Percentiles rank a stretch among this genome's conserved stretches.
Conservation (phyloP, 805 yeast species). For the Hyphopichia homilentoma region DNA sequence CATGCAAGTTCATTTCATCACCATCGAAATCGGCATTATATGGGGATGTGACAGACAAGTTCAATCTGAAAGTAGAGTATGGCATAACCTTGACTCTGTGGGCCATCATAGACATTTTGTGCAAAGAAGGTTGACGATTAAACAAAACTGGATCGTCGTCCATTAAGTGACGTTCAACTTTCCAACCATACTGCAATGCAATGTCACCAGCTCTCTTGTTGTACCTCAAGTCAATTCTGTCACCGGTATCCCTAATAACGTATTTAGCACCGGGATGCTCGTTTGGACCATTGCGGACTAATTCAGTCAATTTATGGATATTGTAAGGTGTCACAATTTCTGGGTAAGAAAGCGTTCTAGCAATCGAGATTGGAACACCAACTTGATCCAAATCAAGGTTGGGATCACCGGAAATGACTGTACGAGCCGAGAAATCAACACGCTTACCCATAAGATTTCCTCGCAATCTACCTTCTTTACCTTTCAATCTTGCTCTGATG, state of each 20-base stretch:
- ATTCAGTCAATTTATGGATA: constrained; percentile 87
- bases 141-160: constrained; percentile 97
- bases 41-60: constrained; percentile 97
- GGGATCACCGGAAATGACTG: constrained; percentile 99
- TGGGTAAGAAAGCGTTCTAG: constrained; percentile 92
- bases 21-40: constrained; percentile 99
- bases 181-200: constrained; percentile 98
- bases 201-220: constrained; percentile 98
- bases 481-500: constrained; percentile 98
- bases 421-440: constrained; percentile 98
- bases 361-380: constrained; percentile 97
- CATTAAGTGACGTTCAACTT: constrained; percentile 96
- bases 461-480: constrained; percentile 98
- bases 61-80: constrained; percentile 93
- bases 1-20: constrained; percentile 99
- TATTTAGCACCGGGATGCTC: constrained; percentile 99
- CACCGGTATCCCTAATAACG: constrained; percentile 97
- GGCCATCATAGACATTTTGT: constrained; percentile 99
- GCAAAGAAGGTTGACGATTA: constrained; percentile 98
- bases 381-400: constrained; percentile 96
- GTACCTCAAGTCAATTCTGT: constrained; percentile 94
- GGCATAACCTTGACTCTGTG: constrained; percentile 99
- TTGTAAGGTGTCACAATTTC: constrained; percentile 98
- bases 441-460: constrained; percentile 99
- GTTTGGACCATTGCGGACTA: constrained; percentile 96